Evolutionary conservation across 441 rosid genomes (phyloP).

Genomic region (Croton laevigatus): DNA sequence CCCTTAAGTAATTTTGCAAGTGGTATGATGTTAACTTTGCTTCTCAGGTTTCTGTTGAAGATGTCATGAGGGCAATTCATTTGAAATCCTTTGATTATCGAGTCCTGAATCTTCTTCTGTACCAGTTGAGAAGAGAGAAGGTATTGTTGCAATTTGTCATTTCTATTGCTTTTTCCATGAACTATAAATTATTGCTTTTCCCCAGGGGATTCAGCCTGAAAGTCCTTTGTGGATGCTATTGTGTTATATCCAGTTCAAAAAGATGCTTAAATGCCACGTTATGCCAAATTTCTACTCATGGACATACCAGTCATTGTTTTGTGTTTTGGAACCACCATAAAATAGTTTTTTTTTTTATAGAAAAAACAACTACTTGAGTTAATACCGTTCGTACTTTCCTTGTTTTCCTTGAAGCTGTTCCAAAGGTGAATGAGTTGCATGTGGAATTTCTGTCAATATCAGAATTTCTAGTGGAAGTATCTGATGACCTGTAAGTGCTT

Average conservation of each 20-base stretch:
- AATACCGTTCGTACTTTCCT: background rate
- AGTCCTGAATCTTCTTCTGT: conserved; percentile 75
- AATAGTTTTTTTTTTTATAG: background rate
- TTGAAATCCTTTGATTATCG: conserved; percentile 88
- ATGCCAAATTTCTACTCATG: background rate
- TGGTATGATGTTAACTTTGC: conserved; percentile 9
- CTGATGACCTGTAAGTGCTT: conserved; percentile 73
- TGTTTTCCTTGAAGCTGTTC: conserved; percentile 36
- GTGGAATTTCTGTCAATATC: conserved; percentile 84
- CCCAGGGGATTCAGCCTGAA: conserved; percentile 1
- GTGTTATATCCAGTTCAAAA: background rate
- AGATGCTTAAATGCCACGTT: background rate
- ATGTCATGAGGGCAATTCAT: conserved; percentile 72
- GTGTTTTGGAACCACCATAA: conserved; percentile 3
- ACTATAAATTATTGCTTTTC: background rate
- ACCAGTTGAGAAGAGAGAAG: conserved; percentile 70
- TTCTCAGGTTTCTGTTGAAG: conserved; percentile 50
- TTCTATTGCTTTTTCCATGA: background rate
- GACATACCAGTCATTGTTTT: background rate
- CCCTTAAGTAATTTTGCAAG: background rate
- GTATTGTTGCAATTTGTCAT: conserved; percentile 33
- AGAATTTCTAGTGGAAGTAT: conserved; percentile 82
- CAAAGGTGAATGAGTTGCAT: conserved; percentile 77
- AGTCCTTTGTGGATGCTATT: conserved; percentile 5
- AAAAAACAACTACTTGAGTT: too few species aligned